Base-by-base conservation (phyloP, 2,329 filamentous ascomycete genomes). In the Fusarium tricinctum region DNA sequence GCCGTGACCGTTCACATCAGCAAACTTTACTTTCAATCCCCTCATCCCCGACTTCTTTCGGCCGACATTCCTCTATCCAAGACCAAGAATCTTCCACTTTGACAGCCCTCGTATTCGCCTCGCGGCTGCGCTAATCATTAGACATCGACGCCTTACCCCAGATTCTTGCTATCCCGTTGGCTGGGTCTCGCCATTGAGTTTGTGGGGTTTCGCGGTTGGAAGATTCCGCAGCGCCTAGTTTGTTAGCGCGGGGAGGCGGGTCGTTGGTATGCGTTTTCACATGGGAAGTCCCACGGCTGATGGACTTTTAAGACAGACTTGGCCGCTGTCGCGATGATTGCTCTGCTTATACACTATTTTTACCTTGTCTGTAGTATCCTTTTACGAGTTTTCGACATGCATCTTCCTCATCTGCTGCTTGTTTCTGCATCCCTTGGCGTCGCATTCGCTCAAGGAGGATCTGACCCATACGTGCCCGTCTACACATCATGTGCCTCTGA, bases 381-480 rank as follows among this genome's bases (percentile, higher is more conserved):
- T 14, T 8, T 6, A 10, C 28, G 12, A n/a, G n/a, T 4, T 2
- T 39, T 23, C n/a, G 19, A 12, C 4, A 66, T 66, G 63, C 55
- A 60, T 23, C 20, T 33, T 17, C 6, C 28, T 5, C 39, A 38
- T 0, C 7, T 63, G 0, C 20, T 63, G 1, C 23, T 69, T 7
- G 4, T 59, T 15, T 30, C 35, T 4, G 13, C 45, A 0, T 19
- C 20, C 9, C 39, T 61, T 9, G 15, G 30, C 14, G 8, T 63
- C 14, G 23, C 33, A 0, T n/a, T 47, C 1, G 56, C 66, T 4
- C 60, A 69, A 22, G 6, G 26, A 4, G 48, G 44, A 5, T 45
- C 42, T 19, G 59, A 69, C 12, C 66, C 63, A 2, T 72, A 72
- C 30, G 64, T 55, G 0, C 69, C 69, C 0, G 44, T 57, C 12